Conservation (phyloP, 208 protist genomes). For the Leptomonas seymouri region DNA sequence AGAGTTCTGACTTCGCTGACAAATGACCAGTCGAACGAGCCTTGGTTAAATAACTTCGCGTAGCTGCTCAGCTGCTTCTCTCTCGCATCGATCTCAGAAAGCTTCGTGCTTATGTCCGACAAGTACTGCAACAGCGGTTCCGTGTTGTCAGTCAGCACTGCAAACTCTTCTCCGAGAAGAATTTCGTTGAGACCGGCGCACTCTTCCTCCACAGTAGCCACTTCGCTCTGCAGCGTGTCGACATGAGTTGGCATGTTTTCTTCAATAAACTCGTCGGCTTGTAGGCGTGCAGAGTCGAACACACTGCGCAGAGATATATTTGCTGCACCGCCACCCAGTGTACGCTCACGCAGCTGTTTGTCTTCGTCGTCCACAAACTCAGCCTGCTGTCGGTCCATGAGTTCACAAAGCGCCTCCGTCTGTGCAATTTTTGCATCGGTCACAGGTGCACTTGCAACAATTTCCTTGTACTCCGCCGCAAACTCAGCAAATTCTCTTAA, state of each 20-base stretch:
- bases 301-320: slow-evolving; percentile 69
- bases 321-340: slow-evolving; percentile 71
- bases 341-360: slow-evolving; percentile 88
- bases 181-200: slow-evolving; percentile 84
- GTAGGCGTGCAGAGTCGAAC: slow-evolving; percentile 84
- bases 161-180: slow-evolving; percentile 88
- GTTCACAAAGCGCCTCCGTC: slow-evolving; percentile 85
- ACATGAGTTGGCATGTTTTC: slow-evolving; percentile 80
- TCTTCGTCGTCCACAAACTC: slow-evolving; percentile 91
- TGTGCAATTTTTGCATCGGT: slow-evolving; percentile 76
- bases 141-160: slow-evolving; percentile 73
- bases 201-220: slow-evolving; percentile 88
- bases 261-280: slow-evolving; percentile 90
- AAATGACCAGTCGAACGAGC: slow-evolving; percentile 82
- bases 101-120: slow-evolving; percentile 72
- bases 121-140: slow-evolving; percentile 89
- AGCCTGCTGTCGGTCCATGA: slow-evolving; percentile 91
- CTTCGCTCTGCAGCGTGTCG: slow-evolving; percentile 67
- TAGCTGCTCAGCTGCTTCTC: slow-evolving; percentile 80
- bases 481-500: slow-evolving; percentile 88
- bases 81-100: slow-evolving; percentile 74
- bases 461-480: slow-evolving; percentile 83
- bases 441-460: slow-evolving; percentile 46
- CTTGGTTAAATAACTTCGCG: slow-evolving; percentile 83
- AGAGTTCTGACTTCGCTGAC: slow-evolving; percentile 61